These are phyloP conservation scores for Rhododendron henanense DNA, from an alignment of 148 eudicot genomes.

Conservation along the genomic window DNA sequence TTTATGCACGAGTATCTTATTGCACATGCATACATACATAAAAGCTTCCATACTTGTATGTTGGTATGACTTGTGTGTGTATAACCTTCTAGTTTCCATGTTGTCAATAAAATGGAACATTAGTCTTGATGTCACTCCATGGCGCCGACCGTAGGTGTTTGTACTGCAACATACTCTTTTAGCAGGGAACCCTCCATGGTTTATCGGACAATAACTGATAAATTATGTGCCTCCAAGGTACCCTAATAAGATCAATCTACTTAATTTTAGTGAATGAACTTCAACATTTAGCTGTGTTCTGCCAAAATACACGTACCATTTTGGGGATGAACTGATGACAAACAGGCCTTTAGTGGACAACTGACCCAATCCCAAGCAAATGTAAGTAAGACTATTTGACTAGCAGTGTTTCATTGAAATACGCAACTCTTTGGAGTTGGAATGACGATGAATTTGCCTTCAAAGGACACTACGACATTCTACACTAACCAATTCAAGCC, in stretches of 20 bases:
- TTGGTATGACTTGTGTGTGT: not conserved
- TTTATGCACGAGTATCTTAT: not conserved
- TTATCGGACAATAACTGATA: not conserved
- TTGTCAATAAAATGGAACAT: not conserved
- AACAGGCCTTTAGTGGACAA: not conserved
- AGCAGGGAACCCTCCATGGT: not conserved
- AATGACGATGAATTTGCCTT: not conserved
- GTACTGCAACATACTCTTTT: not conserved
- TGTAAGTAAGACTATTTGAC: not conserved
- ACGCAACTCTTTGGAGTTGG: not conserved
- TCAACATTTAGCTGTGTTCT: not conserved
- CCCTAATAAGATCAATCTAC: not conserved
- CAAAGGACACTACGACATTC: not conserved
- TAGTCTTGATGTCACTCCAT: not conserved
- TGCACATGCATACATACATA: not conserved
- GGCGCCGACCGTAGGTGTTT: not conserved
- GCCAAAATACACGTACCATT: not conserved
- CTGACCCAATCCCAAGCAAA: not conserved
- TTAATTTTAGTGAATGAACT: not conserved
- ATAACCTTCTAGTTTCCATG: not conserved
- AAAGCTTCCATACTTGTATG: not conserved
- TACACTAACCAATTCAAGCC: not conserved
- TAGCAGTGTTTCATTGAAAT: not conserved
- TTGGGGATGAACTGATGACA: not conserved
- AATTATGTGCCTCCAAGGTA: not conserved